These are phyloP conservation scores for Drechslerella dactyloides DNA, from an alignment of 2,329 filamentous ascomycete species.

Conservation along the genomic window DNA sequence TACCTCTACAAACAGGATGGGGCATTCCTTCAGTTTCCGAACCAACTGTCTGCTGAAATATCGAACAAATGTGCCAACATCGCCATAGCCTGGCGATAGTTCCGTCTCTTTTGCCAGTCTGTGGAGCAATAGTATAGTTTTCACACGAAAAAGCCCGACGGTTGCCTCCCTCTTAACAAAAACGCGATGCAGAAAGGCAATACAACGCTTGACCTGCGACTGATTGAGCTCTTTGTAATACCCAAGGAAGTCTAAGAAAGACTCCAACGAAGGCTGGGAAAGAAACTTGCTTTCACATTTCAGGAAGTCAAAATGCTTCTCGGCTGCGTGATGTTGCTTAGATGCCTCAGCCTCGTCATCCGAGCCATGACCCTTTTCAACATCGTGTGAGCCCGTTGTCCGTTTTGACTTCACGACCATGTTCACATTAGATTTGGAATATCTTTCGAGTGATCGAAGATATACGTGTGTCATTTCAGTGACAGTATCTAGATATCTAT, in stretches of 20 bases:
- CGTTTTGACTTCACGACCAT: slow-evolving; percentile 79
- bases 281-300: slow-evolving; percentile 81
- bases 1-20: slow-evolving; percentile 79
- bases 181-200: slow-evolving; percentile 91
- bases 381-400: slow-evolving; percentile 57
- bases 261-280: slow-evolving; percentile 83
- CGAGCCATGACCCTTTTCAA: slow-evolving; percentile 67
- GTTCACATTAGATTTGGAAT: slow-evolving; percentile 92
- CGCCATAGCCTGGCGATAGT: slow-evolving; percentile 76
- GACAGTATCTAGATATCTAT: slow-evolving; percentile 78
- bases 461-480: slow-evolving; percentile 93
- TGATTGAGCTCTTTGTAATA: slow-evolving; percentile 81
- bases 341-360: slow-evolving; percentile 76
- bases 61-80: slow-evolving; percentile 88
- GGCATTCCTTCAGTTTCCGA: slow-evolving; percentile 83
- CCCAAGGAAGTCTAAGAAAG: slow-evolving; percentile 78
- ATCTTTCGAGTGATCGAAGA: slow-evolving; percentile 85
- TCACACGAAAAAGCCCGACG: slow-evolving; percentile 85
- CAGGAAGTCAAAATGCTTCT: slow-evolving; percentile 92
- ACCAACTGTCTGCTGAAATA: slow-evolving; percentile 82
- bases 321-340: slow-evolving; percentile 73
- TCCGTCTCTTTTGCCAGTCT: slow-evolving; percentile 90
- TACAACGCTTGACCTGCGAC: slow-evolving; percentile 84
- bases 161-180: slow-evolving; percentile 94
- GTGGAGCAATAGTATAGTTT: slow-evolving; percentile 86